phyloP scores from a whole-genome alignment of 495 filamentous ascomycete species.

The Neurospora sp. region DNA sequence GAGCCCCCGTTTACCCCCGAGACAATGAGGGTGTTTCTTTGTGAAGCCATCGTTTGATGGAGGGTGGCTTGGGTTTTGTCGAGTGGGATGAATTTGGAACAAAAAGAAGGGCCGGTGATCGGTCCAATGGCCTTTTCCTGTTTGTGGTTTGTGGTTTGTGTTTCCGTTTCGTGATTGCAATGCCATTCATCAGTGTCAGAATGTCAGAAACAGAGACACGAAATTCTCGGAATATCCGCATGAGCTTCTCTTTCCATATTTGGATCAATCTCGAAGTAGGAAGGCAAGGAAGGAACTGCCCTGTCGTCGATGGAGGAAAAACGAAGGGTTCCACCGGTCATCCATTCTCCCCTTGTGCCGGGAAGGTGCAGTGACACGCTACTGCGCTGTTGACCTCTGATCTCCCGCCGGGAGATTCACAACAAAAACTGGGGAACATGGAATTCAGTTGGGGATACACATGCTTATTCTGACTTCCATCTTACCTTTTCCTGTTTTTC shows the following conservation, averaged over 20 bases:
- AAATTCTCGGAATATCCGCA: background rate
- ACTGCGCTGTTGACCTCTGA: background rate
- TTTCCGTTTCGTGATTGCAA: background rate
- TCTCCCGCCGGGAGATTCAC: background rate
- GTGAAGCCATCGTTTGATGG: background rate
- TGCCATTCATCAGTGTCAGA: background rate
- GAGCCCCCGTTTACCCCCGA: background rate
- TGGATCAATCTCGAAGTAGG: background rate
- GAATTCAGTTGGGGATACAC: background rate
- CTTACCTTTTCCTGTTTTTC: background rate
- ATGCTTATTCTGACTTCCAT: background rate
- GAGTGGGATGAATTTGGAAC: background rate
- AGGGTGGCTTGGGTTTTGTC: background rate
- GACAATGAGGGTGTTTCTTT: background rate
- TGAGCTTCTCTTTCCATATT: background rate
- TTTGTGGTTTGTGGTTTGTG: background rate
- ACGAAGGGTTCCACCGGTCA: background rate
- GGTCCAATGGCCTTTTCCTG: background rate
- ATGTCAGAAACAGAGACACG: background rate
- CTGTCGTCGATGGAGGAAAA: background rate
- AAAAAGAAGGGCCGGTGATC: background rate
- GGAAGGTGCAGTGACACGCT: background rate
- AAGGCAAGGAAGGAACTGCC: background rate
- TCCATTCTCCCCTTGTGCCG: background rate
- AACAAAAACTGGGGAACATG: background rate